Conservation (phyloP, 108 stramenopile genomes). For the Nitzschia putrida region DNA sequence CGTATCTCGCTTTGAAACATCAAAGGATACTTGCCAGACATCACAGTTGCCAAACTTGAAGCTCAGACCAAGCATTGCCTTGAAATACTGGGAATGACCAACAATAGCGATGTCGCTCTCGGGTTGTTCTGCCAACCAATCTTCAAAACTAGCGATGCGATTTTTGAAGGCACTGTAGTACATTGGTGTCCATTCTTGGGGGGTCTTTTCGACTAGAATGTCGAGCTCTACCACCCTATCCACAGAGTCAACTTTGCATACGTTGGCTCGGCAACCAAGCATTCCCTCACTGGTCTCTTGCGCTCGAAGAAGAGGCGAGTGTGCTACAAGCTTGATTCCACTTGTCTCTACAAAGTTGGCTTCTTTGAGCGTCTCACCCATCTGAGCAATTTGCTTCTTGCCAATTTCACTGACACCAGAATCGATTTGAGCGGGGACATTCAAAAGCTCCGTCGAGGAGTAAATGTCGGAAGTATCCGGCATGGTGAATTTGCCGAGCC, state of each 20-base stretch:
- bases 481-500: constrained; percentile 37
- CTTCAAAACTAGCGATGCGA: constrained; percentile 50
- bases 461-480: constrained; percentile 43
- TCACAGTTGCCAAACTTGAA: constrained; percentile 79
- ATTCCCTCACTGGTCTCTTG: constrained; percentile 63
- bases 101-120: constrained; percentile 58
- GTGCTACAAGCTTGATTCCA: constrained; percentile 54
- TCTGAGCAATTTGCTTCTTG: constrained; percentile 46
- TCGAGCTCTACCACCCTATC: constrained; percentile 49
- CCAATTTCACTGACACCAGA: constrained; percentile 56
- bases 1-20: constrained; percentile 7
- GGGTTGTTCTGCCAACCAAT: constrained; percentile 49
- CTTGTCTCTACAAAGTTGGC: constrained; percentile 43
- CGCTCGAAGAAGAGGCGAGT: constrained; percentile 66
- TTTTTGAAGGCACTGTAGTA: constrained; percentile 35
- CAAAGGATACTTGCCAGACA: constrained; percentile 68
- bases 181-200: constrained; percentile 62
- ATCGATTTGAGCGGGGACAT: constrained; percentile 64
- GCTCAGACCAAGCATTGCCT: constrained; percentile 59
- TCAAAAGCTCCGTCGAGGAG: constrained; percentile 47
- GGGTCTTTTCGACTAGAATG: constrained; percentile 51
- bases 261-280: constrained; percentile 45
- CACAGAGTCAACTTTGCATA: constrained; percentile 23
- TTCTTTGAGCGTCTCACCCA: constrained; percentile 43
- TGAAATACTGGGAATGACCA: constrained; percentile 75